A percentile compares a stretch with the other conserved stretches of the same genome.
phyloP scores from a whole-genome alignment of 2,329 filamentous ascomycete genomes.

The Teratosphaeriaceae sp. region DNA sequence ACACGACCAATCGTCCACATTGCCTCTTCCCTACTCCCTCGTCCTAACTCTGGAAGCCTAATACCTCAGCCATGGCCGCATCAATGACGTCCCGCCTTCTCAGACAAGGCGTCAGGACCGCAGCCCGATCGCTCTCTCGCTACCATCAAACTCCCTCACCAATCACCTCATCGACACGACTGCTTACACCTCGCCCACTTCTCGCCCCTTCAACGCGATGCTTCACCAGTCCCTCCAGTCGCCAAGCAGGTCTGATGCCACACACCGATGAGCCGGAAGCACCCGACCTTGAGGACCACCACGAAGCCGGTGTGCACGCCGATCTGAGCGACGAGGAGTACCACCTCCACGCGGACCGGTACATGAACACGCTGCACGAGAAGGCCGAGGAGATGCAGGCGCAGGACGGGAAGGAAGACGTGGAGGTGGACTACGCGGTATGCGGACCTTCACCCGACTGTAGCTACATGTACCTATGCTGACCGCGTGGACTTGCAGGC shows the following conservation, averaged over 20 bases:
- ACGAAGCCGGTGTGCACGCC: constrained; percentile 45
- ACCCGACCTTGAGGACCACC: constrained; percentile 28
- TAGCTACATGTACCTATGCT: no score
- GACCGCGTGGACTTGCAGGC: constrained; percentile 52
- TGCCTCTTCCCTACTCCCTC: no score
- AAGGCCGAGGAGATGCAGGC: constrained; percentile 65
- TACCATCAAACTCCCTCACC: neutral
- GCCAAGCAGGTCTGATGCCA: constrained; percentile 36
- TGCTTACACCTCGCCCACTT: neutral
- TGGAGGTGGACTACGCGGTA: constrained; percentile 89
- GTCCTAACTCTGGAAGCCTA: no score
- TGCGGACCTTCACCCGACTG: no score
- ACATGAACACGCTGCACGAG: constrained; percentile 55
- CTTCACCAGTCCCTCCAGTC: constrained; percentile 13
- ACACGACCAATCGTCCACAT: no score
- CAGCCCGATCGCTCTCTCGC: constrained; percentile 2
- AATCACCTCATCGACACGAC: neutral
- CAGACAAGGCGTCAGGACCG: constrained; percentile 2
- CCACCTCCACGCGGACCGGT: constrained; percentile 69
- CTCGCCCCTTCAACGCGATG: constrained; percentile 4
- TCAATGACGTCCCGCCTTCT: constrained; percentile 7
- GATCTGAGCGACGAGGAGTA: constrained; percentile 66
- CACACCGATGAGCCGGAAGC: constrained; percentile 34
- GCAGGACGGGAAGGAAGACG: constrained; percentile 64
- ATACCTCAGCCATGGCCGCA: constrained; percentile 3